phyloP scores from a whole-genome alignment of 2,329 filamentous ascomycete genomes.

The Pseudopyrenochaeta lycopersici region DNA sequence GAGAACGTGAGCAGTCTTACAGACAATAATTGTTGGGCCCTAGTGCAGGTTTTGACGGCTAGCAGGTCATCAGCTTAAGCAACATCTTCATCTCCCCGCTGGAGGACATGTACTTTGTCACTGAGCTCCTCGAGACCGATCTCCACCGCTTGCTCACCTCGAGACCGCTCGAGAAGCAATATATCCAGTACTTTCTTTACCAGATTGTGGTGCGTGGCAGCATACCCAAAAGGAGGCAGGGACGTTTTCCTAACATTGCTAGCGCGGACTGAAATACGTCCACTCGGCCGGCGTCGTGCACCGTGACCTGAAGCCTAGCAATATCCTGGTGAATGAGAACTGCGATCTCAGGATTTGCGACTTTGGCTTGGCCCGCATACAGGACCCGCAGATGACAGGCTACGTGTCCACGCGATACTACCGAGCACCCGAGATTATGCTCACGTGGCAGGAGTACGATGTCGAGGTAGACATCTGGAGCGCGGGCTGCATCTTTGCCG shows the following conservation, averaged over 20 bases:
- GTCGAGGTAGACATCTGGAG: conserved; percentile 99
- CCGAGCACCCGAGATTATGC: conserved; percentile 98
- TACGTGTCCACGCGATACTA: conserved; percentile 99
- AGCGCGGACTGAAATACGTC: conserved; percentile 98
- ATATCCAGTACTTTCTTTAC: conserved; percentile 99
- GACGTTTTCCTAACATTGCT: conserved; percentile 30
- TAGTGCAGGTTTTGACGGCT: conserved; percentile 23
- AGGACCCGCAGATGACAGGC: conserved; percentile 99
- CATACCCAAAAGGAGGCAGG: conserved; percentile 61
- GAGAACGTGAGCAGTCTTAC: conserved; percentile 77
- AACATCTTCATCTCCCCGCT: conserved; percentile 99
- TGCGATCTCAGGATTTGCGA: conserved; percentile 99
- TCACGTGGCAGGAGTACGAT: conserved; percentile 99
- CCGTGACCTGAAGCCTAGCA: conserved; percentile 96
- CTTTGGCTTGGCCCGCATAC: conserved; percentile 95
- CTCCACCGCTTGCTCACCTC: conserved; percentile 95
- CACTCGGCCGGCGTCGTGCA: conserved; percentile 98
- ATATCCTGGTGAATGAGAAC: conserved; percentile 99
- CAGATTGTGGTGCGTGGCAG: conserved; percentile 84
- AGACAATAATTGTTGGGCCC: not conserved
- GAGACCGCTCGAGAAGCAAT: conserved; percentile 96
- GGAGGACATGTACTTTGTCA: conserved; percentile 99
- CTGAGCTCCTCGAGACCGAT: conserved; percentile 95
- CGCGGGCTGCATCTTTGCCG: conserved; percentile 98
- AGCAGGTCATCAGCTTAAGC: conserved; percentile 90